Base-by-base conservation (phyloP, 1,284 basidiomycete genomes). In the Ganoderma lingzhi region DNA sequence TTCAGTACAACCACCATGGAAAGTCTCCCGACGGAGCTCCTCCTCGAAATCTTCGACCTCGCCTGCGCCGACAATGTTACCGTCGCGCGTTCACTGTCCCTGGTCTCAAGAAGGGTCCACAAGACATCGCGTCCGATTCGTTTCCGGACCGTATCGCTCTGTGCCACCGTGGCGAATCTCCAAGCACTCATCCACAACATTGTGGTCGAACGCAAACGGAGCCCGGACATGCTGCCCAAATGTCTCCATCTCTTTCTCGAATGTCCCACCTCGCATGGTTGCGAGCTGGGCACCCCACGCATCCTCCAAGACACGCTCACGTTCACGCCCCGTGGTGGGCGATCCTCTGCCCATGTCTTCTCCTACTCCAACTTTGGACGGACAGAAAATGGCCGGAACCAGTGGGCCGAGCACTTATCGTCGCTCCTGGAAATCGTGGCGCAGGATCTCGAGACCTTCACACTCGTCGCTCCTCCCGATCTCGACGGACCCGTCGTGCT, bases 51-150 rank as follows among this genome's bases (percentile, higher is more conserved):
- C 37, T 42, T 61, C 19, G 44, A 37, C 15, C 48, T 62, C 8
- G 65, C 45, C n/a, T 61, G 59, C 28, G 60, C 59, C 6, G 44
- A 62, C 30, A 51, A 45, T 55, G 35, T 23, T 37, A 1, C 23
- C n/a, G 62, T 59, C 1, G 48, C 59, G 15, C 59, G 65, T 37
- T 66, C 60, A 23, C 48, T 66, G n/a, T 42, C 60, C 12, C 10
- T 63, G 23, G 59, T 66, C 17, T 66, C 35, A 30, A 62, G 44
- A 44, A 23, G 19, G 17, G 41, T 66, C 15, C 37, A 41, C 23
- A n/a, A 51, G 15, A 59, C 60, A 1, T 61, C 65, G 14, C 23
- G 48, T n/a, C 48, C 65, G 3, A 37, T 51, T 44, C 59, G 59
- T 23, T 66, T 62, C 35, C 37, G 51, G 15, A 17, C 45, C 19